A percentile compares a stretch with the other conserved stretches of the same genome.
Evolutionary conservation across 176 grass and related monocot species (phyloP).

Genomic region (Zea luxurians): DNA sequence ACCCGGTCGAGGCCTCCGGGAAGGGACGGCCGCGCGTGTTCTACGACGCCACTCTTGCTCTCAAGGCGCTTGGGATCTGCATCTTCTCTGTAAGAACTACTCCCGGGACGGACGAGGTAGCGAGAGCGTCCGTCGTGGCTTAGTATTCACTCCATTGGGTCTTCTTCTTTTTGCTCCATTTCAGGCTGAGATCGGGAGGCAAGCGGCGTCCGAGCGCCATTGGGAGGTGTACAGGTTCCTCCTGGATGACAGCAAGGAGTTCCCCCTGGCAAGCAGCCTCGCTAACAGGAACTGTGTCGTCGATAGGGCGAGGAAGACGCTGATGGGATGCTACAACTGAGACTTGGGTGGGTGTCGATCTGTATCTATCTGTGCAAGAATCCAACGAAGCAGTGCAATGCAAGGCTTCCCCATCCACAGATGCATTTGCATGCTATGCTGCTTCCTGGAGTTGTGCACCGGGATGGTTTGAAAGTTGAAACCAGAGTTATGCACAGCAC

Average conservation of each 20-base stretch:
- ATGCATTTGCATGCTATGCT: background rate
- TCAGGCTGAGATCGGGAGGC: constrained; percentile 90
- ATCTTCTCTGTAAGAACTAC: constrained; percentile 87
- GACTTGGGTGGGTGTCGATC: background rate
- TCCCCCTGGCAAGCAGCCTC: constrained; percentile 58
- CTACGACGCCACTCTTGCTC: constrained; percentile 77
- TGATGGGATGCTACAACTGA: constrained; percentile 76
- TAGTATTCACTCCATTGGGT: too few species aligned
- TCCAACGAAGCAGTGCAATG: background rate
- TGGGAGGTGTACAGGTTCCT: constrained; percentile 98
- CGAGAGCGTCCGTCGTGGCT: too few species aligned
- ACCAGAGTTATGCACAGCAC: too few species aligned
- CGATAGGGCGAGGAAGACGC: constrained; percentile 76
- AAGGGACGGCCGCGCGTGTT: constrained; percentile 88
- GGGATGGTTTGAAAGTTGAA: too few species aligned
- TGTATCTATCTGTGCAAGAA: constrained; percentile 10
- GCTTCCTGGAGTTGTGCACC: too few species aligned
- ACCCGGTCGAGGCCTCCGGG: constrained; percentile 77
- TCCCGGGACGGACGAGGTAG: too few species aligned
- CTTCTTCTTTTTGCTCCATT: too few species aligned
- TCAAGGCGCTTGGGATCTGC: constrained; percentile 84
- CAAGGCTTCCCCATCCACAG: too few species aligned
- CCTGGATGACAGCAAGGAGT: constrained; percentile 73
- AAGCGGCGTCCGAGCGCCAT: constrained; percentile 64
- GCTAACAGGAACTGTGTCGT: constrained; percentile 71